Evolutionary conservation across 1,284 basidiomycete genomes (phyloP).

Genomic region (Irpex sp.): DNA sequence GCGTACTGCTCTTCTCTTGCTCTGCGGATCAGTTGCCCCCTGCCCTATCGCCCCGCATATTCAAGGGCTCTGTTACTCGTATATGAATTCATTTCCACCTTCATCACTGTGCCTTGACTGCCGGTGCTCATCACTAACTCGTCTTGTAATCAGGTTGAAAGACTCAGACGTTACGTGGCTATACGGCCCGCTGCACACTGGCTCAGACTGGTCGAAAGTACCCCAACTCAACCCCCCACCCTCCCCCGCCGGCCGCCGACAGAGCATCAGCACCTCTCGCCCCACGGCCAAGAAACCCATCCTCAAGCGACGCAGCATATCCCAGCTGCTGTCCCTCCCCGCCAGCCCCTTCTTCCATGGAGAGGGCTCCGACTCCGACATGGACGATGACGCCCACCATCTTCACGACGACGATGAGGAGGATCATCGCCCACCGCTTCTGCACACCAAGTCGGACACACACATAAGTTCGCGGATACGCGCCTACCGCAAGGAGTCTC

Average conservation of each 20-base stretch:
- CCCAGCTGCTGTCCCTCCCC: constrained; percentile 77
- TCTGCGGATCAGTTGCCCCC: not conserved
- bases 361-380: constrained; percentile 32
- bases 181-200: constrained; percentile 94
- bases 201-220: constrained; percentile 69
- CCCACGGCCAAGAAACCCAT: constrained; percentile 76
- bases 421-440: constrained; percentile 51
- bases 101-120: not conserved
- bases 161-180: constrained; percentile 99
- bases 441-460: constrained; percentile 83
- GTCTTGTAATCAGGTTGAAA: constrained; percentile 74
- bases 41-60: no score
- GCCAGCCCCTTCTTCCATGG: constrained; percentile 55
- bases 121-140: constrained; percentile 9
- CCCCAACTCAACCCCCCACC: constrained; percentile 34
- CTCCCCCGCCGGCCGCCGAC: constrained; percentile 8
- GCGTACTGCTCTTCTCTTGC: constrained; percentile 32
- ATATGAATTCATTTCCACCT: not conserved
- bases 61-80: no score
- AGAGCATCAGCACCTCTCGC: constrained; percentile 21
- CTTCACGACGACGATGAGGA: constrained; percentile 21
- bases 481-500: constrained; percentile 61
- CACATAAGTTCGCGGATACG: constrained; percentile 60
- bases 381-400: constrained; percentile 26
- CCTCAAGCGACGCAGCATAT: constrained; percentile 92